Percentiles rank a stretch among this genome's conserved stretches.
Conservation (phyloP, 2,329 filamentous ascomycete genomes). For the Nothophaeocryptopus gaeumannii region DNA sequence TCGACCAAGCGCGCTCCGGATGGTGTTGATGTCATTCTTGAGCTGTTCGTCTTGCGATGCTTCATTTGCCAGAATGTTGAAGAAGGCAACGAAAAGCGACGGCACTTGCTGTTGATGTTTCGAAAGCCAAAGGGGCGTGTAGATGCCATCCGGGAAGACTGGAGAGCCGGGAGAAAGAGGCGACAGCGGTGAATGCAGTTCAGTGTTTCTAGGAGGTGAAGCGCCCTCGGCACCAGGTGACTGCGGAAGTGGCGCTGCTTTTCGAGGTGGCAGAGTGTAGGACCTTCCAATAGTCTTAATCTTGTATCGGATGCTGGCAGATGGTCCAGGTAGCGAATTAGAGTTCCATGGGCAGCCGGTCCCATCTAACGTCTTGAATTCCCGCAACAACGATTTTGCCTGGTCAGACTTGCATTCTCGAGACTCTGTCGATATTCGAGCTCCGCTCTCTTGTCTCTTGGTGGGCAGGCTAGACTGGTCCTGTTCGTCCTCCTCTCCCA, state of each 20-base stretch:
- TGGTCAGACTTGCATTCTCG: slow-evolving; percentile 28
- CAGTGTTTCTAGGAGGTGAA: slow-evolving; percentile 36
- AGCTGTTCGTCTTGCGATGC: slow-evolving; percentile 82
- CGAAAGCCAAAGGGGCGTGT: slow-evolving; percentile 76
- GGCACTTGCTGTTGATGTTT: slow-evolving; percentile 88
- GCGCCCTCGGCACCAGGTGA: slow-evolving; percentile 41
- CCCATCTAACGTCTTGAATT: slow-evolving; percentile 51
- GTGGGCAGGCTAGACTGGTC: not conserved
- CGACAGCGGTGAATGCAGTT: slow-evolving; percentile 88
- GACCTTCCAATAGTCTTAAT: slow-evolving; percentile 64
- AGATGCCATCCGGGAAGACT: slow-evolving; percentile 84
- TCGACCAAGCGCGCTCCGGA: slow-evolving; percentile 65
- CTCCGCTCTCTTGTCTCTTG: slow-evolving; percentile 29
- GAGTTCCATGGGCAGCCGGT: slow-evolving; percentile 29
- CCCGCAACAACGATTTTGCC: slow-evolving; percentile 57
- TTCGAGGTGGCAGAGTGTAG: slow-evolving; percentile 59
- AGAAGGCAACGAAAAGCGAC: slow-evolving; percentile 77
- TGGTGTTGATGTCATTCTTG: slow-evolving; percentile 78
- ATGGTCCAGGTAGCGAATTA: slow-evolving; percentile 26
- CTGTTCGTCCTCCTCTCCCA: slow-evolving; percentile 49
- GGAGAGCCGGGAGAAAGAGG: slow-evolving; percentile 79
- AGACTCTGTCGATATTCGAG: slow-evolving; percentile 25
- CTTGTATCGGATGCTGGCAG: slow-evolving; percentile 25
- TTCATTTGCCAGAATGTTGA: slow-evolving; percentile 69
- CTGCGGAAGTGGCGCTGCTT: slow-evolving; percentile 58